These are phyloP conservation scores for Boletales sp. DNA, from an alignment of 768 basidiomycete species.

Conservation along the genomic window DNA sequence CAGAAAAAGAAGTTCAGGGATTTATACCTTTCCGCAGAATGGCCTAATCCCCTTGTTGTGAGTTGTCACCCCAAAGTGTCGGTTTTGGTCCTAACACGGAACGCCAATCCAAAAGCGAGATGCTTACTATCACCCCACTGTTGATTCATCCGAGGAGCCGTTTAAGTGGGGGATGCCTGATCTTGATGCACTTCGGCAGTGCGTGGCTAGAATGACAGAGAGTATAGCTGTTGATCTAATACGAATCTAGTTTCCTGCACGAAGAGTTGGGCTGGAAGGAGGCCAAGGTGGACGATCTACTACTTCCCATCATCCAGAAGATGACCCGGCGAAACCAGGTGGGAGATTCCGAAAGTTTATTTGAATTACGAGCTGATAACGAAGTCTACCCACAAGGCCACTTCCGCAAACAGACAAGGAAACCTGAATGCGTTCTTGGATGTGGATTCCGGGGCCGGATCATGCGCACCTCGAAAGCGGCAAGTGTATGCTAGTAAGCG, in stretches of 20 bases:
- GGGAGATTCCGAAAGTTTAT: slow-evolving; percentile 9
- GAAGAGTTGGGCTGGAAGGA: slow-evolving; percentile 82
- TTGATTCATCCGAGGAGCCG: slow-evolving; percentile 87
- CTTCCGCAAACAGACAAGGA: slow-evolving; percentile 70
- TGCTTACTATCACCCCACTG: slow-evolving; percentile 88
- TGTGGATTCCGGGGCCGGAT: slow-evolving; percentile 60
- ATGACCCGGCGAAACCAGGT: slow-evolving; percentile 82
- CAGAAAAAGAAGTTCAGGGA: slow-evolving; percentile 90
- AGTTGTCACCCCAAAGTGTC: slow-evolving; percentile 27
- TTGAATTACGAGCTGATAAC: not conserved
- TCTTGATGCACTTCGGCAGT: slow-evolving; percentile 86
- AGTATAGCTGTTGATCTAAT: slow-evolving; percentile 10
- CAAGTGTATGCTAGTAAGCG: slow-evolving; percentile 85
- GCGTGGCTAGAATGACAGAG: slow-evolving; percentile 24
- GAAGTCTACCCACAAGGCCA: slow-evolving; percentile 37
- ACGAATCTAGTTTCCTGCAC: slow-evolving; percentile 53
- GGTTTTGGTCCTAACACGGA: not conserved
- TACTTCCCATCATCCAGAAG: slow-evolving; percentile 89
- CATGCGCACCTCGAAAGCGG: slow-evolving; percentile 71
- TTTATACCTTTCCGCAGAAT: slow-evolving; percentile 75
- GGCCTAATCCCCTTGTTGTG: slow-evolving; percentile 93
- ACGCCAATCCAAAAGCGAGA: slow-evolving; percentile 55
- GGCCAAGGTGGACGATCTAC: slow-evolving; percentile 81
- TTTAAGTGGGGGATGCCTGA: slow-evolving; percentile 99
- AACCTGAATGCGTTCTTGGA: slow-evolving; percentile 77